Conservation (phyloP, 78 protist species). For the Chrysochromulina tobinii region DNA sequence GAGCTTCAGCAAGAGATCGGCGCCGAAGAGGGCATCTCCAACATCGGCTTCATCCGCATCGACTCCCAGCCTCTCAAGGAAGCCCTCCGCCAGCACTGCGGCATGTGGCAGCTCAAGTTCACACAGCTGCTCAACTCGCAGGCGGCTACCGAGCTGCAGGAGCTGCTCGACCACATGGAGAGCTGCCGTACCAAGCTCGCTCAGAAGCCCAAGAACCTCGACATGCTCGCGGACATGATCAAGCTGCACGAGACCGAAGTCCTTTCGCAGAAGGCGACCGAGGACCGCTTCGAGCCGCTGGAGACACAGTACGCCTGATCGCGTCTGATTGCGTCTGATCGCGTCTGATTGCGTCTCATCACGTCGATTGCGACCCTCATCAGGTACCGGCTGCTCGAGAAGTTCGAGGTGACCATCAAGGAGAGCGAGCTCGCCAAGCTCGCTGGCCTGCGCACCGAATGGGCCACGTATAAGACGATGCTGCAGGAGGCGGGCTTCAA, state of each 20-base stretch:
- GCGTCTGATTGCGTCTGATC: too few species aligned
- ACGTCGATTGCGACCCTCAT: not conserved
- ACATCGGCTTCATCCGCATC: slow-evolving; percentile 62
- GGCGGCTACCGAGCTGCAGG: slow-evolving; percentile 48
- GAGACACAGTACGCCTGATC: slow-evolving; percentile 36
- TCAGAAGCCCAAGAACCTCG: slow-evolving; percentile 58
- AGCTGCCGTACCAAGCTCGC: too few species aligned
- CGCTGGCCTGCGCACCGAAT: slow-evolving; percentile 30
- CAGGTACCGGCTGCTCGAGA: slow-evolving; percentile 44
- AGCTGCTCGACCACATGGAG: slow-evolving; percentile 41
- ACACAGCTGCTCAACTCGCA: slow-evolving; percentile 45
- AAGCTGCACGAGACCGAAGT: not conserved
- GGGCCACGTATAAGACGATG: not conserved
- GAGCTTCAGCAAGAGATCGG: slow-evolving; percentile 38
- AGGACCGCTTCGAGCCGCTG: slow-evolving; percentile 70
- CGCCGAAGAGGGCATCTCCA: slow-evolving; percentile 48
- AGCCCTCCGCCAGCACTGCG: slow-evolving; percentile 58
- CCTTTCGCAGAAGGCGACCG: not conserved
- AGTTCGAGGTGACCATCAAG: slow-evolving; percentile 27
- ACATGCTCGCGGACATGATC: slow-evolving; percentile 47
- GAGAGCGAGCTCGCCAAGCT: slow-evolving; percentile 38
- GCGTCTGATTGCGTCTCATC: too few species aligned
- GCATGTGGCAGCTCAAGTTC: slow-evolving; percentile 64
- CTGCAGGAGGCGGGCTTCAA: slow-evolving; percentile 7
- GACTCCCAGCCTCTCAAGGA: slow-evolving; percentile 71